Evolutionary conservation across 2,329 filamentous ascomycete species (phyloP).

Genomic region (Whalleya microplaca): DNA sequence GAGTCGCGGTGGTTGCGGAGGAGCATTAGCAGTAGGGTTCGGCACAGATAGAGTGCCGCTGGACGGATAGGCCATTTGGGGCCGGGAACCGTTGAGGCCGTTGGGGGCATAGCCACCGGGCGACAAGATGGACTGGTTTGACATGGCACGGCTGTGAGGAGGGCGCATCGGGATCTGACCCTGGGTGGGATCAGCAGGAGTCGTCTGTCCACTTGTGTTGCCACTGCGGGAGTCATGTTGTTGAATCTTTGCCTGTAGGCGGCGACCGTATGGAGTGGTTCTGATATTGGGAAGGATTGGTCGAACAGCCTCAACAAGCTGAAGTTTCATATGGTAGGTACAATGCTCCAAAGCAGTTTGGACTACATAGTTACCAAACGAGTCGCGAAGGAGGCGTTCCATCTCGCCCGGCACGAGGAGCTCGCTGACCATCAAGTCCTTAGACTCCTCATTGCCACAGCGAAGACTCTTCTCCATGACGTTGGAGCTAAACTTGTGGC

Average conservation of each 20-base stretch:
- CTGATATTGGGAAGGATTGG: constrained; percentile 84
- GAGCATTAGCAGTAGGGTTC: constrained; percentile 17
- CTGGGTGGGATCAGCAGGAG: constrained; percentile 56
- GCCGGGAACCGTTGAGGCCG: constrained; percentile 38
- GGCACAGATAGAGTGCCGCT: constrained; percentile 39
- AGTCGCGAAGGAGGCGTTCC: constrained; percentile 86
- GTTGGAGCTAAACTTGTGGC: constrained; percentile 99
- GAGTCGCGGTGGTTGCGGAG: constrained; percentile 37
- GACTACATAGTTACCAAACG: constrained; percentile 96
- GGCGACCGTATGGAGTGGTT: constrained; percentile 90
- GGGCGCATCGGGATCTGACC: constrained; percentile 58
- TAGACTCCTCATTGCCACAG: constrained; percentile 74
- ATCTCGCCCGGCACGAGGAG: constrained; percentile 76
- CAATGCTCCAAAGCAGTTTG: constrained; percentile 93
- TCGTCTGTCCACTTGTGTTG: constrained; percentile 52
- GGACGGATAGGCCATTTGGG: constrained; percentile 41
- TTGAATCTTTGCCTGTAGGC: constrained; percentile 87
- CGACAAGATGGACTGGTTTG: constrained; percentile 44
- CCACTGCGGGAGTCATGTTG: constrained; percentile 55
- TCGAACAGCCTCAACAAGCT: constrained; percentile 82
- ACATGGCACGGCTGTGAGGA: constrained; percentile 47
- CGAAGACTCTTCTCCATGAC: constrained; percentile 97
- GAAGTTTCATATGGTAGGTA: constrained; percentile 71
- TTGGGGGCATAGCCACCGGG: constrained; percentile 39
- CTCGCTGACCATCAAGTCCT: constrained; percentile 83